Percentiles rank a stretch among this genome's conserved stretches.
Conservation (phyloP, 75 land plant genomes). For the Selaginella moellendorffii region DNA sequence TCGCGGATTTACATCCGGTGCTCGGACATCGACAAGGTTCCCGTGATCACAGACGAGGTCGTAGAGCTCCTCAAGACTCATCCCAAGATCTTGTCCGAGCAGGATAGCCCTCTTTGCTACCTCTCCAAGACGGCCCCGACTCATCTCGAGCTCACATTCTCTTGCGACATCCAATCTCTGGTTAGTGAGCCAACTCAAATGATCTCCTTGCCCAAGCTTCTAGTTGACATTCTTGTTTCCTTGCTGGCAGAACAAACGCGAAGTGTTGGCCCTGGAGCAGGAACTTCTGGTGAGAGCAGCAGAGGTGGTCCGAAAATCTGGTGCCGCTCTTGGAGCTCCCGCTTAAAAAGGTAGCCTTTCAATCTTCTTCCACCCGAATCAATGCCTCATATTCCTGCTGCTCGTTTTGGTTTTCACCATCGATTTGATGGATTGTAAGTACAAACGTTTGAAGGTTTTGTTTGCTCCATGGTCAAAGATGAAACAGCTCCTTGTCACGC, state of each 20-base stretch:
- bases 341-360: slow-evolving; percentile 9
- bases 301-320: slow-evolving; percentile 8
- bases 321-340: slow-evolving; percentile 14
- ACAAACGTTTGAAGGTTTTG: no score
- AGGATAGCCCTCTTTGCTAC: slow-evolving; percentile 60
- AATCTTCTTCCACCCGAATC: neutral
- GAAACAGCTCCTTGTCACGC: no score
- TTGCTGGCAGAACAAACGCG: slow-evolving; percentile 20
- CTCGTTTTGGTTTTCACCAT: no score
- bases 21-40: slow-evolving; percentile 43
- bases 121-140: slow-evolving; percentile 40
- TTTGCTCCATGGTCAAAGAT: no score
- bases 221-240: no score
- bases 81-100: slow-evolving; percentile 42
- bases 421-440: no score
- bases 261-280: slow-evolving; percentile 11
- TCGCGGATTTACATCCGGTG: slow-evolving; percentile 37
- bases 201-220: no score
- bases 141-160: slow-evolving; percentile 41
- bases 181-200: no score
- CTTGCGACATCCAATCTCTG: slow-evolving; percentile 58
- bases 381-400: neutral
- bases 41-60: slow-evolving; percentile 46
- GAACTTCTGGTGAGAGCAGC: slow-evolving; percentile 15
- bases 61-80: slow-evolving; percentile 39